Percentiles rank a stretch among this genome's conserved stretches.
Evolutionary conservation across 1,284 basidiomycete species (phyloP).

Genomic region (Chalciporus sp.): DNA sequence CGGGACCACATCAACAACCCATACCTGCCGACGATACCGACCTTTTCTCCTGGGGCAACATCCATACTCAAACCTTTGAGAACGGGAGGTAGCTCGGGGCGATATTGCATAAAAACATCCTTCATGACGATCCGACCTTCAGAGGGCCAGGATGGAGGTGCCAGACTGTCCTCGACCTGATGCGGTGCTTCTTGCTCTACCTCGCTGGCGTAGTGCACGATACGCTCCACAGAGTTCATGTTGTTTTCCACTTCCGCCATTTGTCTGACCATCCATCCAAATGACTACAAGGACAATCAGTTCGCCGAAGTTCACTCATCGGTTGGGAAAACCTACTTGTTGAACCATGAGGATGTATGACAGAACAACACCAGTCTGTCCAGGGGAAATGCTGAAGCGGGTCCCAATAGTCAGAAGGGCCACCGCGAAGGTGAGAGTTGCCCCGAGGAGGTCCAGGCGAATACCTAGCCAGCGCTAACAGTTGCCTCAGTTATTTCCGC

Average conservation of each 20-base stretch:
- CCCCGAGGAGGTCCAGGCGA: conserved; percentile 84
- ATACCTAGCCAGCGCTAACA: conserved; percentile 84
- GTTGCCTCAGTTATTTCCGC: conserved; percentile 1
- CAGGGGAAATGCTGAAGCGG: conserved; percentile 74
- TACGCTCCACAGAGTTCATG: conserved; percentile 89
- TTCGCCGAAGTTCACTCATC: not conserved
- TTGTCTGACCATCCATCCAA: conserved; percentile 85
- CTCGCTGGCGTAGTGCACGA: conserved; percentile 74
- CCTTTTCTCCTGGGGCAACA: conserved; percentile 80
- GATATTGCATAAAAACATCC: conserved; percentile 66
- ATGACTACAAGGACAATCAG: conserved; percentile 44
- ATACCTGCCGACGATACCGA: conserved; percentile 79
- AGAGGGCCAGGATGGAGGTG: conserved; percentile 68
- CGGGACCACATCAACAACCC: not conserved
- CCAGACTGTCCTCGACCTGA: conserved; percentile 58
- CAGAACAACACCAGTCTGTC: conserved; percentile 74
- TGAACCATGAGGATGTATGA: conserved; percentile 80
- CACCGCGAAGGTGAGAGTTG: conserved; percentile 76
- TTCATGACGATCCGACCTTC: conserved; percentile 63
- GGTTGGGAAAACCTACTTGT: conserved; percentile 40
- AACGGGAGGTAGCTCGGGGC: conserved; percentile 71
- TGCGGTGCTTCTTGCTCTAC: conserved; percentile 72
- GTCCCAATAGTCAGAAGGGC: conserved; percentile 79
- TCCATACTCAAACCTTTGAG: conserved; percentile 69
- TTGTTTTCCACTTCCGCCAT: conserved; percentile 87